phyloP scores from a whole-genome alignment of 2,329 filamentous ascomycete genomes.

The Erysiphe pisi region DNA sequence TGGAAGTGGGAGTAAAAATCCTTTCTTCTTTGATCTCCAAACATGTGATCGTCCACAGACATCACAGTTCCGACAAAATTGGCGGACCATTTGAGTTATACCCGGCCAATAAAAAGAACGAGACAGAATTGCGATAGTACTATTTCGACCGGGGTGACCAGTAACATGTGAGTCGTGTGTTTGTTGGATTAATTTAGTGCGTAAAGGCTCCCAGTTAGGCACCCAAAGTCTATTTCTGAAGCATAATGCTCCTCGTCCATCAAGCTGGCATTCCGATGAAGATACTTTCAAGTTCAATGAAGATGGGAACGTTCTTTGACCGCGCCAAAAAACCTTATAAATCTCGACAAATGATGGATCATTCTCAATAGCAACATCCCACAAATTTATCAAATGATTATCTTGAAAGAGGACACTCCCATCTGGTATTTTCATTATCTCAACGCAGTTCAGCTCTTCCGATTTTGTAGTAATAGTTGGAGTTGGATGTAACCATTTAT shows the following conservation, averaged over 20 bases:
- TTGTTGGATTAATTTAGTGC: neutral
- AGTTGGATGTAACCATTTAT: too few species aligned
- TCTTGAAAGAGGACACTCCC: too few species aligned
- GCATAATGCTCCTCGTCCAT: neutral
- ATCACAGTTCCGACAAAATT: neutral
- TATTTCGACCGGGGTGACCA: neutral
- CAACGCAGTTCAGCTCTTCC: too few species aligned
- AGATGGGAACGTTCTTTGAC: too few species aligned
- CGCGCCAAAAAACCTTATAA: too few species aligned
- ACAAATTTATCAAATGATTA: too few species aligned
- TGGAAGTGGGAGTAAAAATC: neutral
- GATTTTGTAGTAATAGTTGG: too few species aligned
- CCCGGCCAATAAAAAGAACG: neutral
- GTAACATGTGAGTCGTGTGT: neutral
- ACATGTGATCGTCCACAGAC: neutral
- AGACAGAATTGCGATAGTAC: neutral
- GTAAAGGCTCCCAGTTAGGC: neutral
- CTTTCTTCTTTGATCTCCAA: neutral
- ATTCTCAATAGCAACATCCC: too few species aligned
- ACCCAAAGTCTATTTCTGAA: neutral
- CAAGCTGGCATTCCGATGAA: neutral
- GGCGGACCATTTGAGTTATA: neutral
- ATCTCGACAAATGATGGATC: neutral
- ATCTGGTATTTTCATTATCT: too few species aligned
- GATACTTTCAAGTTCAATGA: too few species aligned